A percentile compares a stretch with the other conserved stretches of the same genome.
phyloP scores from a whole-genome alignment of 2,329 filamentous ascomycete genomes.

The Talaromyces albobiverticillius region DNA sequence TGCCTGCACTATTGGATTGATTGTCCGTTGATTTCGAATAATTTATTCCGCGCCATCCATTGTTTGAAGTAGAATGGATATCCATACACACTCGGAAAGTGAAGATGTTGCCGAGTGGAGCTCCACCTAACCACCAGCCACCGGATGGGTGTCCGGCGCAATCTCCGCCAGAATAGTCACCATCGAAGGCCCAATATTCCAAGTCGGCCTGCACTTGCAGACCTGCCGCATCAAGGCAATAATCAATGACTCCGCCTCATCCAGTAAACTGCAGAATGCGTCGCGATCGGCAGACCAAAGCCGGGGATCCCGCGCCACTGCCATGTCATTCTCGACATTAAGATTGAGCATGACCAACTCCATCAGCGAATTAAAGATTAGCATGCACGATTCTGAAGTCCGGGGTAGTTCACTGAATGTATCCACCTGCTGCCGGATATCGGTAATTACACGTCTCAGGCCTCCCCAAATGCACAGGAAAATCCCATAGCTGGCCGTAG shows the following conservation, averaged over 20 bases:
- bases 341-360: slow-evolving; percentile 17
- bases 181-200: slow-evolving; percentile 17
- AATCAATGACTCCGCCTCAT: slow-evolving; percentile 12
- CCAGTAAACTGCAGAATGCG: slow-evolving; percentile 11
- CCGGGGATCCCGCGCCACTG: slow-evolving; percentile 6
- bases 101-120: no score
- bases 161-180: slow-evolving; percentile 13
- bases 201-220: slow-evolving; percentile 7
- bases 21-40: no score
- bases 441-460: slow-evolving; percentile 24
- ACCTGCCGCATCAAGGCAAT: slow-evolving; percentile 10
- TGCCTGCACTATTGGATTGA: no score
- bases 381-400: slow-evolving; percentile 21
- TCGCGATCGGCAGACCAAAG: slow-evolving; percentile 15
- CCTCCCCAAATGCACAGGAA: slow-evolving; percentile 31
- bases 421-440: slow-evolving; percentile 21
- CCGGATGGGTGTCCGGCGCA: no score
- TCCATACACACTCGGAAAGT: no score
- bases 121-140: no score
- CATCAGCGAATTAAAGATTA: slow-evolving; percentile 26
- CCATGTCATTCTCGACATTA: slow-evolving; percentile 1
- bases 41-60: no score
- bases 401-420: slow-evolving; percentile 18
- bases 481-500: slow-evolving; percentile 26
- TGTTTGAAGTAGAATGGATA: no score